Evolutionary conservation across 805 yeast species (phyloP), one percentile per base, ranked within the genome.

Genomic region (Cyberlindnera bimundalis): DNA sequence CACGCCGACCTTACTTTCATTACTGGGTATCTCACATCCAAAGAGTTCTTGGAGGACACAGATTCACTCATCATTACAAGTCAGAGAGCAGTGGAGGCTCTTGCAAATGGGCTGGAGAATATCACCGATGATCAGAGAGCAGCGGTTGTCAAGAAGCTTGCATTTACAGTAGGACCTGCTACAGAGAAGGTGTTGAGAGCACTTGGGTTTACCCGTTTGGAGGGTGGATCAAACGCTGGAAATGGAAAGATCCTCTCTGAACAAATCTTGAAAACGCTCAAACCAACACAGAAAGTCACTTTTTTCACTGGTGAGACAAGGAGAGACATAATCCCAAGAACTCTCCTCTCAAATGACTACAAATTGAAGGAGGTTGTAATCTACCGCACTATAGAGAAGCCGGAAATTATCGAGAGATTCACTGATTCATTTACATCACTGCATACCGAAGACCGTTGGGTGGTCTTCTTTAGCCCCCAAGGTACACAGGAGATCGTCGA

Each of bases 161-260:
- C 83, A 0, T 91, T 80, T 55, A 87, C 96, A 0, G 96, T 91
- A 6, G 98, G 98, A 0, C 96, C 96, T 1, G 89, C 96, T 0
- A 91, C 98, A 0, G 74, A 73, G 15, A 65, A 67, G 13, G 76
- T 83, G 14, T 60, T 91, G 11, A 45, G 57, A 3, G 65, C 67
- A 6, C 60, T 78, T 23, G 96, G 96, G 1, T 91, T 89, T 56
- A 55, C 42, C 1, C 74, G 77, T 45, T 73, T 91, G 0, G 62
- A 77, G 41, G 96, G 96, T 3, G 96, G 91, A 1, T 64, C 59
- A 0, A 59, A 74, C 8, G 88, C 95, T 2, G 97, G 97, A 0
- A 88, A 87, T 60, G 97, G 97, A 1, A 63, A 72, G 5, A 65
- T 74, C 1, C 63, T 91, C 25, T 78, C 95, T 0, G 81, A 82